A percentile compares a stretch with the other conserved stretches of the same genome.
Conservation (phyloP, 129 eudicot species). For the Saussurea involucrata region DNA sequence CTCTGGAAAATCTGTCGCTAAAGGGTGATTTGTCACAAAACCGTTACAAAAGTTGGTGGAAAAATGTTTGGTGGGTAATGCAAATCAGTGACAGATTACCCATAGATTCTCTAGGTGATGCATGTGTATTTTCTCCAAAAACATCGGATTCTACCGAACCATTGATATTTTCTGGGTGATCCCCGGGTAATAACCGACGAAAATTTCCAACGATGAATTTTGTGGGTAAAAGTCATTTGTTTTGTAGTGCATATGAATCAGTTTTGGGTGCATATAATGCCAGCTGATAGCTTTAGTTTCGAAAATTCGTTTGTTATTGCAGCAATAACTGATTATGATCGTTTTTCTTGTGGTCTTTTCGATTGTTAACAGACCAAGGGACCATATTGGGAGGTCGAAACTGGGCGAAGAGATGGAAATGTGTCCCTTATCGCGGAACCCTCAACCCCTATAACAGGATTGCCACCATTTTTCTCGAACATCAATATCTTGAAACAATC, state of each 20-base stretch:
- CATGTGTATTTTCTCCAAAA: too few species aligned
- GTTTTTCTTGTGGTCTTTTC: not conserved
- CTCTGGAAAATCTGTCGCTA: too few species aligned
- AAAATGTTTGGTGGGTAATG: too few species aligned
- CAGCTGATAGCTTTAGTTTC: not conserved
- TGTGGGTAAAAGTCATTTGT: too few species aligned
- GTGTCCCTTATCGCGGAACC: constrained; percentile 41
- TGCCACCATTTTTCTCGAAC: constrained; percentile 44
- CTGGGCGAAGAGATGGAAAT: constrained; percentile 74
- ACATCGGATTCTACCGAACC: too few species aligned
- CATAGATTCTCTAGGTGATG: too few species aligned
- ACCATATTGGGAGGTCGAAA: constrained; percentile 55
- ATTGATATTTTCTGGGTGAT: too few species aligned
- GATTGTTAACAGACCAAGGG: constrained; percentile 50
- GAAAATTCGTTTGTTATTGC: not conserved
- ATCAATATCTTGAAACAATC: constrained; percentile 27
- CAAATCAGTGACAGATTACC: too few species aligned
- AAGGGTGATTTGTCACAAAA: too few species aligned
- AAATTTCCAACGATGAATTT: too few species aligned
- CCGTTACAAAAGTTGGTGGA: too few species aligned
- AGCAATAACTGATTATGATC: not conserved
- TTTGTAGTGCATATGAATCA: not conserved
- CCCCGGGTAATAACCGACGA: too few species aligned
- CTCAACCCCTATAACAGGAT: constrained; percentile 19
- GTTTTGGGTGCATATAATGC: not conserved